Base-by-base conservation (phyloP, 495 filamentous ascomycete genomes). In the Trypethelium eluteriae region DNA sequence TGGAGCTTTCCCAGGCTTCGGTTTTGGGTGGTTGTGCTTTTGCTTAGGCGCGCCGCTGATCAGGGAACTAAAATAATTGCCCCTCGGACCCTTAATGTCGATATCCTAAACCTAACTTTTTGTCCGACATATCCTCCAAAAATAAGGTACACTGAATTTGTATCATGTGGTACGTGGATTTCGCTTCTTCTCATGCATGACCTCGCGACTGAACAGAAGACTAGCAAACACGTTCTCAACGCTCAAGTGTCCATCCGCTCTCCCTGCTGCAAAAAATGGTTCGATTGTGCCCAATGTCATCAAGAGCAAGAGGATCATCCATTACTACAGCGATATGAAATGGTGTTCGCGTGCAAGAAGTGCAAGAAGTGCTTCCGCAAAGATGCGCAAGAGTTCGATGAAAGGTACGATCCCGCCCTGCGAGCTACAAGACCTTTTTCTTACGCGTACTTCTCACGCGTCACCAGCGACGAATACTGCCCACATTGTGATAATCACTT, bases 401-500 rank as follows among this genome's bases (percentile, higher is more conserved):
- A 97, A 70, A 86, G 84, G 86, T 87, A 74, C 35, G 70, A 39
- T 36, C 16, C 12, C n/a, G 5, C 49, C 25, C 25, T 25, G 25
- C 25, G 25, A 53, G 18, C 9, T 65, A 65, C 1, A 62, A 18
- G 44, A 38, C 38, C 46, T 34, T 12, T 39, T 34, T 16, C 39
- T 62, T 10, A 67, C 49, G 46, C 59, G 32, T 63, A 46, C 14
- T 44, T 4, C 39, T 56, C 38, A 36, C 25, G 53, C 46, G 32
- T 34, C 14, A 39, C 41, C 68, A 90, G 91, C 75, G 95, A 98
- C 81, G 95, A 98, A 77, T 98, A 96, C 80, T 98, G 94, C 79
- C 95, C 94, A n/a, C 89, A 96, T 79, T 98, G 94, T 81, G 94
- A 98, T 76, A 98, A 98, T 77, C 94, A 98, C 77, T 98, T 92